phyloP scores from a whole-genome alignment of 345 rosid species.

The Lumnitzera racemosa region DNA sequence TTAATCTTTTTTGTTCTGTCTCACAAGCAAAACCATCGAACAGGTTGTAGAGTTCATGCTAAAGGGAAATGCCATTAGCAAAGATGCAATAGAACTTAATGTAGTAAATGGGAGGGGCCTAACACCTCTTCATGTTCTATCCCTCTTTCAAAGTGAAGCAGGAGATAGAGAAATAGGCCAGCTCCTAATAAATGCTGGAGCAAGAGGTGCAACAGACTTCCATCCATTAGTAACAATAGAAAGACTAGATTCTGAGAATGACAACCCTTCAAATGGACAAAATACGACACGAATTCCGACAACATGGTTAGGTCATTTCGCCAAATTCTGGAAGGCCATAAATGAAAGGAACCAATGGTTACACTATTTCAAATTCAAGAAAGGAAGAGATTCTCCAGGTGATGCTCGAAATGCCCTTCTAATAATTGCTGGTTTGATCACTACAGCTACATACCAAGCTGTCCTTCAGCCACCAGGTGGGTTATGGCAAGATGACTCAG shows the following conservation, averaged over 20 bases:
- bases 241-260: no score
- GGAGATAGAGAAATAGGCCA: slow-evolving; percentile 19
- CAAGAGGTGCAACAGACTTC: neutral
- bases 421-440: neutral
- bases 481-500: neutral
- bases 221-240: no score
- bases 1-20: no score
- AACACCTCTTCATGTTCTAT: slow-evolving; percentile 20
- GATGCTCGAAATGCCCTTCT: neutral
- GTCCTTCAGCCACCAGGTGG: slow-evolving; percentile 8
- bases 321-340: no score
- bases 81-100: slow-evolving; percentile 15
- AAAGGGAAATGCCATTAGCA: slow-evolving; percentile 1
- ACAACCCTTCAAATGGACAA: no score
- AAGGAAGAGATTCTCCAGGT: neutral
- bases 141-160: slow-evolving; percentile 15
- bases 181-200: slow-evolving; percentile 18
- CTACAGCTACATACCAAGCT: slow-evolving; percentile 5
- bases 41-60: slow-evolving; percentile 18
- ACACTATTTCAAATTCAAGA: slow-evolving; percentile 4
- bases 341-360: neutral
- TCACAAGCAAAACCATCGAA: neutral
- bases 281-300: no score
- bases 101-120: slow-evolving; percentile 18
- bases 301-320: no score